Evolutionary conservation across 805 yeast genomes (phyloP).

Genomic region (Starmerella gropengiesseri): DNA sequence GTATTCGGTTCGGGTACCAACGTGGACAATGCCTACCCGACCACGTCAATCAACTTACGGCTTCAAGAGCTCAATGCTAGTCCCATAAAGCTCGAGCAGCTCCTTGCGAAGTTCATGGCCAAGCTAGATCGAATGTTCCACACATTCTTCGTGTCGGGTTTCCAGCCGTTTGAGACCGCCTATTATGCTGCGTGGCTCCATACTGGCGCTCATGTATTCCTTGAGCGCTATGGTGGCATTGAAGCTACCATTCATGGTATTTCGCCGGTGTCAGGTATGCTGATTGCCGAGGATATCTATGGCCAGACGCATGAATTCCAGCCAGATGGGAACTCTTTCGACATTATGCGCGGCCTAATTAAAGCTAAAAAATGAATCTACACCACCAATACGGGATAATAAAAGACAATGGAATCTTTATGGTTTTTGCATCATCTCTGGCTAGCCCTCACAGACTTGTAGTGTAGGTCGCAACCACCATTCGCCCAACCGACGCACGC

Average conservation of each 20-base stretch:
- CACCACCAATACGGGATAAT: neutral
- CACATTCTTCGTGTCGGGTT: constrained; percentile 51
- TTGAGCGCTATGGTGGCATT: constrained; percentile 43
- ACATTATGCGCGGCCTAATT: constrained; percentile 81
- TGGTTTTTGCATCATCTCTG: no score
- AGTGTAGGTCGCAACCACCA: no score
- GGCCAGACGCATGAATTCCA: constrained; percentile 60
- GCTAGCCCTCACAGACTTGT: neutral
- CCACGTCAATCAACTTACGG: constrained; percentile 73
- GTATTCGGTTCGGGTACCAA: constrained; percentile 85
- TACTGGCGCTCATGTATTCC: constrained; percentile 55
- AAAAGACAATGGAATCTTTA: neutral
- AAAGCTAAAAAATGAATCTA: constrained; percentile 24
- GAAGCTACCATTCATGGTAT: constrained; percentile 69
- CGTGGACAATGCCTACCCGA: constrained; percentile 75
- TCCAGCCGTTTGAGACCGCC: constrained; percentile 50
- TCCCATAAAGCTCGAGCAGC: constrained; percentile 37
- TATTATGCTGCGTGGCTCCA: constrained; percentile 88
- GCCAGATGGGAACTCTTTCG: constrained; percentile 97
- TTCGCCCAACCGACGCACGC: no score
- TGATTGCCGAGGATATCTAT: constrained; percentile 53
- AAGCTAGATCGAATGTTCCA: constrained; percentile 49
- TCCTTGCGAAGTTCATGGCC: constrained; percentile 59
- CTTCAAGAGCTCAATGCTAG: constrained; percentile 51
- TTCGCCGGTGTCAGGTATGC: constrained; percentile 70